phyloP scores from a whole-genome alignment of 306 rosid genomes.

The Vigna reflexopilosa region DNA sequence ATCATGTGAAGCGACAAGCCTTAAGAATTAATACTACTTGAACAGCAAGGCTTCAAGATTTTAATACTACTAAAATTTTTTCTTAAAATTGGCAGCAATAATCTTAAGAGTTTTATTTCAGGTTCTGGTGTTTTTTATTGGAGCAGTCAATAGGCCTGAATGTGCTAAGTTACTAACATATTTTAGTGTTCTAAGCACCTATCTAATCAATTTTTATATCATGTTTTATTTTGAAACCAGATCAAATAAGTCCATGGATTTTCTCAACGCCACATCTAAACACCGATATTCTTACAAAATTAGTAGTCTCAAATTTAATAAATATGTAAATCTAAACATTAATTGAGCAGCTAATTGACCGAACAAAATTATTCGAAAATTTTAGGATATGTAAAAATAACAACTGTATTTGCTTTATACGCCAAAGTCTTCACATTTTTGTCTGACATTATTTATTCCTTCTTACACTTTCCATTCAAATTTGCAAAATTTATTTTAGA shows the following conservation, averaged over 20 bases:
- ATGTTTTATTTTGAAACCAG: not conserved
- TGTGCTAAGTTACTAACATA: not conserved
- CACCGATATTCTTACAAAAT: not conserved
- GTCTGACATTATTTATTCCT: not conserved
- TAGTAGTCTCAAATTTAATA: not conserved
- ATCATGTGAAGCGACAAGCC: not conserved
- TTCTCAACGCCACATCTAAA: not conserved
- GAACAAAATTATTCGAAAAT: not conserved
- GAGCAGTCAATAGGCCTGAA: not conserved
- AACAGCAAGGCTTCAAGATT: constrained; percentile 1
- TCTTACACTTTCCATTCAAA: not conserved
- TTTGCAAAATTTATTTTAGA: not conserved
- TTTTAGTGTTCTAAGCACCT: not conserved
- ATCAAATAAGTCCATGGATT: not conserved
- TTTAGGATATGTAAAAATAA: constrained; percentile 10
- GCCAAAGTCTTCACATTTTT: not conserved
- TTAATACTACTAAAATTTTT: not conserved
- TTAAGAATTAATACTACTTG: constrained; percentile 10
- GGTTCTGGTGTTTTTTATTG: not conserved
- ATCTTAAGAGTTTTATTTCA: not conserved
- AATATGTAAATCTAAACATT: not conserved
- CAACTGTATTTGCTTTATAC: not conserved
- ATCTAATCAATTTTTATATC: not conserved
- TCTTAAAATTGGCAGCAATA: not conserved
- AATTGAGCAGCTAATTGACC: not conserved